phyloP scores from a whole-genome alignment of 768 basidiomycete genomes.

The Astraeus odoratus region DNA sequence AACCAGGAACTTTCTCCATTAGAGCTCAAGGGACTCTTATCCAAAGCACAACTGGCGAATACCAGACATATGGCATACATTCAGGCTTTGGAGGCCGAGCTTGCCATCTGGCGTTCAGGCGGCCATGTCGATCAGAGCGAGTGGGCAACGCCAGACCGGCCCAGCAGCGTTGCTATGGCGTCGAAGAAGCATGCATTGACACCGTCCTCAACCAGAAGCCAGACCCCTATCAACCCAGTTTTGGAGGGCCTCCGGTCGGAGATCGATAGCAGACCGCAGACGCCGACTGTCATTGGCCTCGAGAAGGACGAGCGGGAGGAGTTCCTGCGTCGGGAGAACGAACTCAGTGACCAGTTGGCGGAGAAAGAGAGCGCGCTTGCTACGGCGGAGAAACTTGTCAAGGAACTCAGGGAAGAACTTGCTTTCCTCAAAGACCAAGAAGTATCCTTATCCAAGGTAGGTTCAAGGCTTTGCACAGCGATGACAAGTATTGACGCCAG shows the following conservation, averaged over 20 bases:
- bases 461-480: conserved; percentile 8
- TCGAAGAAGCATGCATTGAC: conserved; percentile 46
- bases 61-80: conserved; percentile 82
- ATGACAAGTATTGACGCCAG: conserved; percentile 3
- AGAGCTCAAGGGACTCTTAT: conserved; percentile 88
- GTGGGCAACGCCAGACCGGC: conserved; percentile 71
- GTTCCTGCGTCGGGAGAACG: conserved; percentile 93
- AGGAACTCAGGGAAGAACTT: conserved; percentile 85
- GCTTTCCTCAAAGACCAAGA: conserved; percentile 90
- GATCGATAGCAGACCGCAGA: conserved; percentile 81
- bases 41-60: conserved; percentile 84
- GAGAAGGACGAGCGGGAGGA: conserved; percentile 98
- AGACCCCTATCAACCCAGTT: conserved; percentile 69
- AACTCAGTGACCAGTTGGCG: conserved; percentile 86
- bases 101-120: conserved; percentile 84
- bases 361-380: conserved; percentile 83
- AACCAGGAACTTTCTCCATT: conserved; percentile 96
- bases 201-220: conserved; percentile 59
- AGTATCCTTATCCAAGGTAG: conserved; percentile 64
- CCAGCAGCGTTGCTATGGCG: conserved; percentile 33
- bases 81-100: conserved; percentile 83
- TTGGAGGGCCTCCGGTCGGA: conserved; percentile 68
- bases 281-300: conserved; percentile 80
- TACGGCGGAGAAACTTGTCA: conserved; percentile 78
- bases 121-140: conserved; percentile 76